A percentile compares a stretch with the other conserved stretches of the same genome.
Evolutionary conservation across 108 stramenopile genomes (phyloP).

Genomic region (Ochromonas danica): DNA sequence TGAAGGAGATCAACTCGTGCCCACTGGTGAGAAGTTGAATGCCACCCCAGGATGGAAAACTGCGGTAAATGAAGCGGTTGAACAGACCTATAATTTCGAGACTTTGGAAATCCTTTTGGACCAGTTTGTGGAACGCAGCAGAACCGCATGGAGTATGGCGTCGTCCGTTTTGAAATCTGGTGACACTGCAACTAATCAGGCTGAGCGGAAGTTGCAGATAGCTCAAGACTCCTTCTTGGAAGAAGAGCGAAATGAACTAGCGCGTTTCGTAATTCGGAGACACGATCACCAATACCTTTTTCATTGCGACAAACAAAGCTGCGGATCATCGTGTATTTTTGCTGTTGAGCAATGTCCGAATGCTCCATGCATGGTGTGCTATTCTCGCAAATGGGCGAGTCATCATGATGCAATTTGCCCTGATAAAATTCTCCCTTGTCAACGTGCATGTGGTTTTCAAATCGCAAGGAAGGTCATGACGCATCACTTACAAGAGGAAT

Average conservation of each 20-base stretch:
- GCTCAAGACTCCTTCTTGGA: background rate
- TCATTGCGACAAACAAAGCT: background rate
- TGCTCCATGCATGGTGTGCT: background rate
- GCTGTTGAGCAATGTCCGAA: constrained; percentile 3
- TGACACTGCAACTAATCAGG: background rate
- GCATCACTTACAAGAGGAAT: background rate
- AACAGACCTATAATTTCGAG: too few relatives aligned
- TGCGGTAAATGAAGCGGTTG: too few relatives aligned
- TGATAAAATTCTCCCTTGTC: background rate
- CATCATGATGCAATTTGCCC: constrained; percentile 17
- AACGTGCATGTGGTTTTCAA: background rate
- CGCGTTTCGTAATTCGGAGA: background rate
- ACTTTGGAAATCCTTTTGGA: too few relatives aligned
- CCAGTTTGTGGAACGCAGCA: background rate
- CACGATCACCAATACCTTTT: background rate
- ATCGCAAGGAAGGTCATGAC: background rate
- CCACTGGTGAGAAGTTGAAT: too few relatives aligned
- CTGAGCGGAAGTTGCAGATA: background rate
- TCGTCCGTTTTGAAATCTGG: background rate
- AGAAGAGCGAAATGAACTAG: background rate
- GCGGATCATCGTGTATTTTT: constrained; percentile 1
- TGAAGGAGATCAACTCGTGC: too few relatives aligned
- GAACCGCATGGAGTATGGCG: background rate
- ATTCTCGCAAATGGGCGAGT: background rate
- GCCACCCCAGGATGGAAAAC: too few relatives aligned